Evolutionary conservation across 2,329 filamentous ascomycete species (phyloP), one percentile per base, ranked within the genome.

Genomic region (Neurospora sp.): DNA sequence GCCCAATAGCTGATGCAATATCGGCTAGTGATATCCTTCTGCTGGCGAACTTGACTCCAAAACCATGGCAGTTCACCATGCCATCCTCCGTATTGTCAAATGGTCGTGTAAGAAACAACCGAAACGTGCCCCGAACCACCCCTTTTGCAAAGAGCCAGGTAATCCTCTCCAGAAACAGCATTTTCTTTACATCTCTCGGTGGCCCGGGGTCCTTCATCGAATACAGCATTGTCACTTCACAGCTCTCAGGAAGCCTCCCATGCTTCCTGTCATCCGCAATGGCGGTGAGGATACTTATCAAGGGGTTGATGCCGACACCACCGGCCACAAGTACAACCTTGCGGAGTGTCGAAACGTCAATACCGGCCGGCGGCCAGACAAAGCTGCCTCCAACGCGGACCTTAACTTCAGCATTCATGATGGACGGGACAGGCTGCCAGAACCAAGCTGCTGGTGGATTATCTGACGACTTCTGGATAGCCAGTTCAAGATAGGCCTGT

Each of bases 381-480:
- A 97, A 97, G 74, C 88, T 89, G 0, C 93, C 93, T 1, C 93
- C 93, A 1, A 96, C 87, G 38, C 92, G 86, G 38, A 97, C 88
- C 1, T 80, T 81, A 15, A 97, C 80, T 67, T 84, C 80, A 11
- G 83, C 80, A 1, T 86, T 85, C 2, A 91, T 72, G 67, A 96
- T 88, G 2, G 76, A 72, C 0, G 85, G 80, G 10, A 71, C 66
- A 23, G 76, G 74, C 66, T 82, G 84, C 91, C 91, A 96, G 5
- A 97, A 84, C 89, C 91, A 97, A 67, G 87, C 87, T 0, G 92
- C 92, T 0, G 91, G 84, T 0, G 91, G 89, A 74, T 93, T 96
- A 1, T 82, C 80, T 0, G 89, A 87, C 1, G 91, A 91, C 38
- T 85, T 82, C 76, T 96, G 92, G 28, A 97, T 85, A 0, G 93